Conservation (phyloP, 371 early-diverging fungal species). For the Rhizopus sp. region DNA sequence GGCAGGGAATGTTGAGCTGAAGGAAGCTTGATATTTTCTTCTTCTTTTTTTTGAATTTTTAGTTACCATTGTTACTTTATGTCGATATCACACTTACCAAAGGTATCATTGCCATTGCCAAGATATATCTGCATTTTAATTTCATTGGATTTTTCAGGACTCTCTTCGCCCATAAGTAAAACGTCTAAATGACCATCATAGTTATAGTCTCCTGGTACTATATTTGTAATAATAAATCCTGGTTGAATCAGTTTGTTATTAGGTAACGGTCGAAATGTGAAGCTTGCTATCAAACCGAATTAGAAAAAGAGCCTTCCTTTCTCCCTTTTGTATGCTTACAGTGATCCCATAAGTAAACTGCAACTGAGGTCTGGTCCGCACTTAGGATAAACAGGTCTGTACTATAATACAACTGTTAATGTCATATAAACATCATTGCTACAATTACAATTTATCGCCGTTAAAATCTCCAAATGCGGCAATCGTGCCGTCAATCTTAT, state of each 20-base stretch:
- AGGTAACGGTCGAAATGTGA: slow-evolving; percentile 16
- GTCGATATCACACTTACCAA: slow-evolving; percentile 42
- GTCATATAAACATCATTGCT: not conserved
- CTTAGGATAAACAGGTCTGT: slow-evolving; percentile 79
- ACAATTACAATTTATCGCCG: slow-evolving; percentile 70
- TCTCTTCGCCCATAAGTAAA: slow-evolving; percentile 68
- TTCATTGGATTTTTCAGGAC: slow-evolving; percentile 41
- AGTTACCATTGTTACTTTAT: not conserved
- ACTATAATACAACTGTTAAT: slow-evolving; percentile 27
- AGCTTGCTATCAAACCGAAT: slow-evolving; percentile 10
- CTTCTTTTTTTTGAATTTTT: not conserved
- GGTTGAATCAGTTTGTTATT: slow-evolving; percentile 15
- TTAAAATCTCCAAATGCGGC: slow-evolving; percentile 87
- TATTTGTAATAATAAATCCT: slow-evolving; percentile 66
- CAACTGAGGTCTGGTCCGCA: slow-evolving; percentile 62
- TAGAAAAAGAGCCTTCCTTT: not conserved
- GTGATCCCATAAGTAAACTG: slow-evolving; percentile 73
- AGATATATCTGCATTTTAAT: slow-evolving; percentile 68
- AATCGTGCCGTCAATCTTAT: slow-evolving; percentile 67
- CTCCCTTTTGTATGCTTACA: slow-evolving; percentile 24
- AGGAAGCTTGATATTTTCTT: slow-evolving; percentile 41
- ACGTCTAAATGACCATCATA: slow-evolving; percentile 87
- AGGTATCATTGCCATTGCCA: slow-evolving; percentile 69
- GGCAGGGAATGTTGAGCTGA: slow-evolving; percentile 70
- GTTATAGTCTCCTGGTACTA: slow-evolving; percentile 84